A percentile compares a stretch with the other conserved stretches of the same genome.
Conservation (phyloP, 75 land plant species). For the Pinus albicaulis region DNA sequence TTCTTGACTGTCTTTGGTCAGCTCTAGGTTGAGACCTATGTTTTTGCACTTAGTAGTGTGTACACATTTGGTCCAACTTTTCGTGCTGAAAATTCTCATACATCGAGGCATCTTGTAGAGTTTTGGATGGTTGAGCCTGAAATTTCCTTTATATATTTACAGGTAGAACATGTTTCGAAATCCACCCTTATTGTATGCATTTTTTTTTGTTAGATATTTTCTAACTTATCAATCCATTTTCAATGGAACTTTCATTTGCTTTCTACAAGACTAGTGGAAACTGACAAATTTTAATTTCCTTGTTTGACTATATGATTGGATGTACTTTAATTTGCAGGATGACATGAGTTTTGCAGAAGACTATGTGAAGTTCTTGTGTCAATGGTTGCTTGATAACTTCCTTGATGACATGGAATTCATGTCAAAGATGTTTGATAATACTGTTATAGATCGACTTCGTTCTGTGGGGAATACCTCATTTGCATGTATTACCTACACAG, state of each 20-base stretch:
- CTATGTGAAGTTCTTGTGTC: slow-evolving; percentile 81
- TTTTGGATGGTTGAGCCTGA: slow-evolving; percentile 99
- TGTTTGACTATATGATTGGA: background rate
- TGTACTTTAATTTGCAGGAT: slow-evolving; percentile 61
- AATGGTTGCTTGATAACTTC: slow-evolving; percentile 96
- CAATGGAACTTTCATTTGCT: background rate
- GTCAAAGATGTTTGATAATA: slow-evolving; percentile 62
- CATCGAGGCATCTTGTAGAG: slow-evolving; percentile 95
- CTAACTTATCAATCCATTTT: background rate
- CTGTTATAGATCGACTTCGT: slow-evolving; percentile 65
- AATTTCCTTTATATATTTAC: slow-evolving; percentile 87
- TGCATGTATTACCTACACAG: slow-evolving; percentile 83
- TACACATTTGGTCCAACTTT: slow-evolving; percentile 98
- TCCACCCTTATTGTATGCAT: background rate
- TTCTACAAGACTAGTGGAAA: background rate
- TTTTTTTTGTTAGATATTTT: background rate
- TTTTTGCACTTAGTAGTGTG: slow-evolving; percentile 87
- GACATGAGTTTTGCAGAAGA: slow-evolving; percentile 99
- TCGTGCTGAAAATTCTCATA: slow-evolving; percentile 93
- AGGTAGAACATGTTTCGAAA: slow-evolving; percentile 38
- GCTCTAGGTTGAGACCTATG: slow-evolving; percentile 92
- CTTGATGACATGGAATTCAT: slow-evolving; percentile 92
- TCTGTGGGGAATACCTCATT: slow-evolving; percentile 77
- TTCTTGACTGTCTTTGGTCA: slow-evolving; percentile 96
- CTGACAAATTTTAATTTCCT: background rate